These are phyloP conservation scores for Claviceps spartinae DNA, from an alignment of 2,329 filamentous ascomycete species.

Conservation along the genomic window DNA sequence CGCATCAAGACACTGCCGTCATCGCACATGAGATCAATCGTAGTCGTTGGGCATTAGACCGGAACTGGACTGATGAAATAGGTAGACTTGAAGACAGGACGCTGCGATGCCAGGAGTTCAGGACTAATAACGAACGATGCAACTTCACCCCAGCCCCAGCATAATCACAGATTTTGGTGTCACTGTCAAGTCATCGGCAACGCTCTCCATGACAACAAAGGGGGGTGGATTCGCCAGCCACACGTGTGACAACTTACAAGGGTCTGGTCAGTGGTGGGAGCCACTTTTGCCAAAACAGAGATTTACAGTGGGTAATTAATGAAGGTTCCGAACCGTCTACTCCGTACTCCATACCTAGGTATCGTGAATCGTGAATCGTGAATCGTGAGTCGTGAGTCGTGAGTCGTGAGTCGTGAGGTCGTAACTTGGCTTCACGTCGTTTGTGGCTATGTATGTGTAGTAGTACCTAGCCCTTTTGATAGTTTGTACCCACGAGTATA, in stretches of 20 bases:
- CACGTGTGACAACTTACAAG: neutral
- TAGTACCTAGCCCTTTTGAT: too few relatives aligned
- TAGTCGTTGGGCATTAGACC: neutral
- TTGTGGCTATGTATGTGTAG: too few relatives aligned
- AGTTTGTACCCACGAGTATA: too few relatives aligned
- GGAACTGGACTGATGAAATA: neutral
- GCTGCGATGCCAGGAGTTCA: neutral
- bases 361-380: too few relatives aligned
- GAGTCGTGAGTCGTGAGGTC: too few relatives aligned
- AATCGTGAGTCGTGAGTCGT: too few relatives aligned
- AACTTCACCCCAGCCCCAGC: too few relatives aligned
- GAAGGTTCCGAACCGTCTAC: too few relatives aligned
- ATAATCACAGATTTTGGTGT: neutral
- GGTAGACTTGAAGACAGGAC: neutral
- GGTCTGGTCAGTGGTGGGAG: neutral
- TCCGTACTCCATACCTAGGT: too few relatives aligned
- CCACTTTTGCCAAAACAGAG: neutral
- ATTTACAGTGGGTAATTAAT: neutral
- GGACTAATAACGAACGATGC: too few relatives aligned
- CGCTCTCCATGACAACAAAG: neutral
- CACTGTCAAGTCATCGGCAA: neutral
- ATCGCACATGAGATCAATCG: neutral
- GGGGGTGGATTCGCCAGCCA: neutral
- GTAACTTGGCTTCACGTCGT: too few relatives aligned
- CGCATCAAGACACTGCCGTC: neutral